A percentile compares a stretch with the other conserved stretches of the same genome.
phyloP scores from a whole-genome alignment of 2,329 filamentous ascomycete species.

The Trichoderma atrobrunneum region DNA sequence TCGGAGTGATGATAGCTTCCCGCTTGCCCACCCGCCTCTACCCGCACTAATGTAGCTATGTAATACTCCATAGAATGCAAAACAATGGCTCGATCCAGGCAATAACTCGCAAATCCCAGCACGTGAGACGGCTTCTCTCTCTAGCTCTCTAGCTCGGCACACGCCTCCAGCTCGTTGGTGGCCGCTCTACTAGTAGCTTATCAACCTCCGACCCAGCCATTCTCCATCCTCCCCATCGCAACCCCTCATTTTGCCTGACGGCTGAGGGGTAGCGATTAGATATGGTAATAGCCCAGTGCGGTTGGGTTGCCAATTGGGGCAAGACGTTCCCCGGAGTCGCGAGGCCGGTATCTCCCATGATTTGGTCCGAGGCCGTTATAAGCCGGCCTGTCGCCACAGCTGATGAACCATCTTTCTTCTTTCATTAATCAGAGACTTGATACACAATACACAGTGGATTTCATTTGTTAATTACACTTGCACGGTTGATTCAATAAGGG shows the following conservation, averaged over 20 bases:
- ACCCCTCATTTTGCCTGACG: slow-evolving; percentile 6
- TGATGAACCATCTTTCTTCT: background rate
- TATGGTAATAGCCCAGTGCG: slow-evolving; percentile 12
- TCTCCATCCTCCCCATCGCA: background rate
- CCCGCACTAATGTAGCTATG: background rate
- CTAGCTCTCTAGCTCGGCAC: background rate
- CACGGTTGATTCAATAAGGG: background rate
- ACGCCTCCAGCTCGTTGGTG: background rate
- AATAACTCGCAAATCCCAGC: background rate
- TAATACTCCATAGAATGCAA: background rate
- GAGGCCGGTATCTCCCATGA: background rate
- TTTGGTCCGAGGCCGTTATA: slow-evolving; percentile 2
- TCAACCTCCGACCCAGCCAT: background rate
- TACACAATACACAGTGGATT: background rate
- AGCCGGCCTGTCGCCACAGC: background rate
- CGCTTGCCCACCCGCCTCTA: background rate
- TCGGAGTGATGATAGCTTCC: background rate
- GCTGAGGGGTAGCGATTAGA: slow-evolving; percentile 14
- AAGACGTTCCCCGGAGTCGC: background rate
- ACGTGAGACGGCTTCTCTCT: background rate
- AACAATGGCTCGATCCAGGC: background rate
- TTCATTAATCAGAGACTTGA: background rate
- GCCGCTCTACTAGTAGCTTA: background rate
- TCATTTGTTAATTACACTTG: background rate
- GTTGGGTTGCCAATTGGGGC: slow-evolving; percentile 7